Evolutionary conservation across 2,329 filamentous ascomycete species (phyloP).

Genomic region (Colletotrichum destructivum): DNA sequence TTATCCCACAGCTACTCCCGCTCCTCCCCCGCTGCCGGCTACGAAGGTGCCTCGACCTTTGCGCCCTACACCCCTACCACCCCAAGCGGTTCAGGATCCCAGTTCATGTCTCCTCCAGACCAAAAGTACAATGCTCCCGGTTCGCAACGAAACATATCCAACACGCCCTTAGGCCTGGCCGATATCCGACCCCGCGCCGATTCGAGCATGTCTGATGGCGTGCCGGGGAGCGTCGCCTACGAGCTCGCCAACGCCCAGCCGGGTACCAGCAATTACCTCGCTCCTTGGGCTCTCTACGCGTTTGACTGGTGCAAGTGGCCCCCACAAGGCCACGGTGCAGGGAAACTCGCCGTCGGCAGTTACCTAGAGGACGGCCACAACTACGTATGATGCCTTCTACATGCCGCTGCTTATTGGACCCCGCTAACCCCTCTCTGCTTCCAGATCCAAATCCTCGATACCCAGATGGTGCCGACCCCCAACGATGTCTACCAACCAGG

Average conservation of each 20-base stretch:
- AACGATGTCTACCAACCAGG: constrained; percentile 79
- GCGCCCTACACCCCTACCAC: constrained; percentile 74
- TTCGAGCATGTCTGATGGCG: constrained; percentile 82
- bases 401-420: not conserved
- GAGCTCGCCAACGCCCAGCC: constrained; percentile 76
- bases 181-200: constrained; percentile 93
- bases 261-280: constrained; percentile 91
- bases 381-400: constrained; percentile 74
- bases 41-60: constrained; percentile 67
- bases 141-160: constrained; percentile 77
- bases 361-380: constrained; percentile 99
- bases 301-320: constrained; percentile 99
- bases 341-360: constrained; percentile 95
- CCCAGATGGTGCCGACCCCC: constrained; percentile 80
- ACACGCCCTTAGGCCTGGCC: constrained; percentile 90
- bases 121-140: constrained; percentile 71
- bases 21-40: constrained; percentile 81
- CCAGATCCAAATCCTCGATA: constrained; percentile 97
- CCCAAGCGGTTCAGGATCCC: constrained; percentile 63
- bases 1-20: constrained; percentile 84
- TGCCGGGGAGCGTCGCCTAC: constrained; percentile 73
- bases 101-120: constrained; percentile 43
- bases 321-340: constrained; percentile 82
- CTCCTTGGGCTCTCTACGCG: constrained; percentile 95
- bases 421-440: constrained; percentile 38